Evolutionary conservation across 1,284 basidiomycete species (phyloP).

Genomic region (Cutaneotrichosporon dermatis): DNA sequence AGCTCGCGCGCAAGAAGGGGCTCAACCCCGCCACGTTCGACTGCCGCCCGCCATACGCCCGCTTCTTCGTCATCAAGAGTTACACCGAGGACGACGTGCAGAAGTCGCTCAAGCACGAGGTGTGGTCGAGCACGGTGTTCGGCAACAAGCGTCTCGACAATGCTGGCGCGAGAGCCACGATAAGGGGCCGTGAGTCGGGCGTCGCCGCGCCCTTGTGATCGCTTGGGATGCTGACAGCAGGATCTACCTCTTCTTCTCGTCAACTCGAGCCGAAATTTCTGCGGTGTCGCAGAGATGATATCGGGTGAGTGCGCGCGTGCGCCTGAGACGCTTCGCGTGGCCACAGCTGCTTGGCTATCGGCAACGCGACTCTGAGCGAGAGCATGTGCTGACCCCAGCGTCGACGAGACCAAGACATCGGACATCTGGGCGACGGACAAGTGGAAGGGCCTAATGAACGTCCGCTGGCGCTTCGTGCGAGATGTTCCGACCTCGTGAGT

Average conservation of each 20-base stretch:
- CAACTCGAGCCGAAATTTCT: constrained; percentile 93
- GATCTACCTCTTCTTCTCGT: constrained; percentile 95
- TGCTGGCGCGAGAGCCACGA: constrained; percentile 86
- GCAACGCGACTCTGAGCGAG: not conserved
- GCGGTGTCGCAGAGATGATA: constrained; percentile 94
- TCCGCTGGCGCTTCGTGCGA: constrained; percentile 90
- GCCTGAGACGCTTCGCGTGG: no score
- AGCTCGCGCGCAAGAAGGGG: constrained; percentile 77
- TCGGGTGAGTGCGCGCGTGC: constrained; percentile 54
- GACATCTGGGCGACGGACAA: constrained; percentile 97
- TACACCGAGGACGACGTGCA: constrained; percentile 98
- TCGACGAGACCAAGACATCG: constrained; percentile 51
- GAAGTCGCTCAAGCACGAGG: constrained; percentile 92
- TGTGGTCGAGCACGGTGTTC: constrained; percentile 92
- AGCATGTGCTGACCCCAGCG: constrained; percentile 21
- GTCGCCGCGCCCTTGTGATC: not conserved
- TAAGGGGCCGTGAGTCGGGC: constrained; percentile 58
- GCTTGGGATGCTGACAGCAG: not conserved
- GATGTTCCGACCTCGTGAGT: constrained; percentile 89
- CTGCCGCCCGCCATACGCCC: constrained; percentile 67
- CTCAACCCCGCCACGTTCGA: constrained; percentile 87
- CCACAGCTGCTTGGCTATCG: no score
- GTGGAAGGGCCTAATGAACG: constrained; percentile 96
- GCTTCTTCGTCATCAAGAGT: constrained; percentile 94
- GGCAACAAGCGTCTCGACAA: constrained; percentile 93